These are phyloP conservation scores for Mallotus repandus DNA, from an alignment of 441 rosid genomes.

Conservation along the genomic window DNA sequence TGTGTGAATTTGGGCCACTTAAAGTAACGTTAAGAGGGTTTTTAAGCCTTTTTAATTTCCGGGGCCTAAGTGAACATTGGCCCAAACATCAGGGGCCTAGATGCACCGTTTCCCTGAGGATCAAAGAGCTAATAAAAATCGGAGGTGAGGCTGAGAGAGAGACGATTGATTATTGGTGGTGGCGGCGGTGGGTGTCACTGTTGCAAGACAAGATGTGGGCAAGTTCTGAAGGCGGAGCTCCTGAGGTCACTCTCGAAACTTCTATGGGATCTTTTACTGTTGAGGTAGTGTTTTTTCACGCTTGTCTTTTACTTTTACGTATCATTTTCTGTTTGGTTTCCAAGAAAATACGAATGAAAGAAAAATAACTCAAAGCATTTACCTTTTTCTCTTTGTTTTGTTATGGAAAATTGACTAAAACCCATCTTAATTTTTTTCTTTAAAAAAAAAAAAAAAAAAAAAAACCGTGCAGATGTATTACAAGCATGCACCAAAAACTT, in stretches of 20 bases:
- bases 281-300: slow-evolving; percentile 47
- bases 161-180: not conserved
- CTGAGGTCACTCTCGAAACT: slow-evolving; percentile 93
- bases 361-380: not conserved
- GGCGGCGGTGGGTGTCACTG: not conserved
- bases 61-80: no score
- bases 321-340: slow-evolving; percentile 3
- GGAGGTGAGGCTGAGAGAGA: not conserved
- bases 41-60: no score
- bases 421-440: not conserved
- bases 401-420: not conserved
- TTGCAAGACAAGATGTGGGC: slow-evolving; percentile 54
- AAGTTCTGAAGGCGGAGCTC: slow-evolving; percentile 75
- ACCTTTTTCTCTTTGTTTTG: not conserved
- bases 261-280: slow-evolving; percentile 91
- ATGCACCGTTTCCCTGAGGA: no score
- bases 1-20: no score
- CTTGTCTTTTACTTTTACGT: not conserved
- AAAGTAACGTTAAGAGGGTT: no score
- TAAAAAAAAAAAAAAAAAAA: not conserved
- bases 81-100: no score
- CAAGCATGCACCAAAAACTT: slow-evolving; percentile 94
- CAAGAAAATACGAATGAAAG: not conserved
- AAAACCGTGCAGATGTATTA: slow-evolving; percentile 55
- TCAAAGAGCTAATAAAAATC: not conserved